Base-by-base conservation (phyloP, 108 stramenopile genomes). In the Pseudonitzschia multiseries region DNA sequence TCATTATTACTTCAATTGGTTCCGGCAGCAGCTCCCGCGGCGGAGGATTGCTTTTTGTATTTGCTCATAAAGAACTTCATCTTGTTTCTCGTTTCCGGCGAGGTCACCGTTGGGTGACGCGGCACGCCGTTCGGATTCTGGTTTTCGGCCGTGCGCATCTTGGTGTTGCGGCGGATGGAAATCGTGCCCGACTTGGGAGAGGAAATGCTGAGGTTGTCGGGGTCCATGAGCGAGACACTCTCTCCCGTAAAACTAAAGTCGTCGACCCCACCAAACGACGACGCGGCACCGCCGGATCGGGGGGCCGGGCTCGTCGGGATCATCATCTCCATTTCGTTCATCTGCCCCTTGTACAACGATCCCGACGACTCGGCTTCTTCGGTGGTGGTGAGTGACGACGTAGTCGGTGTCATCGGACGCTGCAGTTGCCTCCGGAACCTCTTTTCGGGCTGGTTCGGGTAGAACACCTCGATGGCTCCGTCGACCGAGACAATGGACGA, bases 51-150 rank as follows among this genome's bases (percentile, higher is more conserved):
- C 27, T 44, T 42, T n/a, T 65, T 65, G 65, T 80, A 72, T 69
- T 74, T 80, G 31, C 53, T 71, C 79, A 80, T 80, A 43, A 57
- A 80, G 26, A 66, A 54, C 56, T 71, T 74, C 79, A 80, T 74
- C 70, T 80, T 65, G 51, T 80, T 70, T 22, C 65, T 20, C 36
- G 52, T 71, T 59, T 52, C 70, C 18, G 70, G 70, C 0, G 70
- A 71, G 20, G 65, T 65, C 44, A 42, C 65, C 21, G 65, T 65
- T 10, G 65, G 44, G n/a, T 65, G 44, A 8, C 65, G 65, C 24
- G 65, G 65, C 36, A 41, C 41, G 32, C 18, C 26, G 28, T 61
- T 65, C n/a, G n/a, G n/a, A n/a, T n/a, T n/a, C n/a, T n/a, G n/a
- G n/a, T n/a, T n/a, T n/a, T n/a, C n/a, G n/a, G n/a, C n/a, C n/a